Evolutionary conservation across 345 rosid genomes (phyloP), one percentile per base, ranked within the genome.

Genomic region (Limnanthes douglasii): DNA sequence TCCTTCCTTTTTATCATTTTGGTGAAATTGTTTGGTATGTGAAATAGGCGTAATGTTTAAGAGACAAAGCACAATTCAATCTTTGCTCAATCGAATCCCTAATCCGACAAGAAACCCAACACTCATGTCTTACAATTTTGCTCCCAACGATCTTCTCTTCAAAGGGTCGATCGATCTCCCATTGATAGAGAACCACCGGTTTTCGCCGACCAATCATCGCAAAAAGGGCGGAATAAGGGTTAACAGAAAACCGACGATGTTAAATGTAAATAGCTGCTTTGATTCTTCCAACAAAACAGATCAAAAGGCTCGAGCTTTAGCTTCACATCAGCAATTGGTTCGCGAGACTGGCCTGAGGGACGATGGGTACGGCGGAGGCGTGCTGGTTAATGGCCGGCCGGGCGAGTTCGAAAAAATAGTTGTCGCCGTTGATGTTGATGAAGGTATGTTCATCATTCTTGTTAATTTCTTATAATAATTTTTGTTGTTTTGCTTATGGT

Each of bases 401-500:
- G 49, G 49, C 24, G 67, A 55, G 16, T 57, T 34, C 31, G 84
- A 69, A 38, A 90, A 70, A 54, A 32, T 80, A 1, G 66, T 65
- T 21, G 98, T 90, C 17, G 98, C 98, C 9, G 98, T 90, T 30
- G 98, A 90, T 36, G 81, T 90, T 0, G 98, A 84, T 41, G 98
- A 90, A 53, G 98, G 98, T 84, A 56, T 59, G 11, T 42, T 26
- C 2, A 4, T 31, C 39, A 2, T 0, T 12, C 6, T 21, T 16
- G 35, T 16, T 2, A 26, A 26, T 9, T 26, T 26, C 11, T 12
- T 2, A 2, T 26, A 8, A 8, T 26, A 12, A 8, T 26, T 6
- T 27, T 11, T 11, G 19, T 34, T 45, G 17, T 11, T 18, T 11
- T 15, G 34, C 31, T 8, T 6, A 6, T 4, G 5, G n/a, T n/a